phyloP scores from a whole-genome alignment of 768 basidiomycete genomes.

The Lactifluus subvellereus region DNA sequence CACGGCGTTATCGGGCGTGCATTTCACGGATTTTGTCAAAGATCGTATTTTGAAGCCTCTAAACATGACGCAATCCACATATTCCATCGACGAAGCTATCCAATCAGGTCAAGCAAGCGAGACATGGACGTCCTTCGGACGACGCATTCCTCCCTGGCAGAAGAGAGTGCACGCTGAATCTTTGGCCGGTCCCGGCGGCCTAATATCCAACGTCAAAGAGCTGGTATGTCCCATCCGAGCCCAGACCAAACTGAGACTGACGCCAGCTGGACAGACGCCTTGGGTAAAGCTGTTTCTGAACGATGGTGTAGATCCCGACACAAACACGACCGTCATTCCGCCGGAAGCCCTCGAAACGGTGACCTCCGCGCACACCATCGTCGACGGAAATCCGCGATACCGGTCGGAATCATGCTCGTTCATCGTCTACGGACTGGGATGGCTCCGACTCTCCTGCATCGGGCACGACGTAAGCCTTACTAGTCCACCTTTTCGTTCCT shows the following conservation, averaged over 20 bases:
- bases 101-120: slow-evolving; percentile 32
- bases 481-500: too few species aligned
- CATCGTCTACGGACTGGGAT: slow-evolving; percentile 40
- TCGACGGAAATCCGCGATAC: slow-evolving; percentile 7
- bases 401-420: slow-evolving; percentile 27
- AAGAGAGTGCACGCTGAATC: slow-evolving; percentile 27
- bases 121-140: slow-evolving; percentile 31
- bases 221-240: slow-evolving; percentile 33
- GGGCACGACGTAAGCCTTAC: slow-evolving; percentile 36
- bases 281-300: slow-evolving; percentile 36
- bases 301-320: slow-evolving; percentile 30
- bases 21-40: slow-evolving; percentile 36
- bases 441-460: slow-evolving; percentile 35
- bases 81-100: slow-evolving; percentile 31
- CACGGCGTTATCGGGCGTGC: slow-evolving; percentile 29
- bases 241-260: not conserved
- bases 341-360: slow-evolving; percentile 26
- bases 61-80: slow-evolving; percentile 38
- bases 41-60: slow-evolving; percentile 27
- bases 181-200: slow-evolving; percentile 37
- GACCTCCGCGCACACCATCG: slow-evolving; percentile 29
- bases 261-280: slow-evolving; percentile 30
- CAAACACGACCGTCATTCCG: slow-evolving; percentile 33
- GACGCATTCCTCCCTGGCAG: slow-evolving; percentile 32
- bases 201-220: slow-evolving; percentile 39